Conservation (phyloP, 202 grass and related monocot genomes). For the Saccharum hybrid region DNA sequence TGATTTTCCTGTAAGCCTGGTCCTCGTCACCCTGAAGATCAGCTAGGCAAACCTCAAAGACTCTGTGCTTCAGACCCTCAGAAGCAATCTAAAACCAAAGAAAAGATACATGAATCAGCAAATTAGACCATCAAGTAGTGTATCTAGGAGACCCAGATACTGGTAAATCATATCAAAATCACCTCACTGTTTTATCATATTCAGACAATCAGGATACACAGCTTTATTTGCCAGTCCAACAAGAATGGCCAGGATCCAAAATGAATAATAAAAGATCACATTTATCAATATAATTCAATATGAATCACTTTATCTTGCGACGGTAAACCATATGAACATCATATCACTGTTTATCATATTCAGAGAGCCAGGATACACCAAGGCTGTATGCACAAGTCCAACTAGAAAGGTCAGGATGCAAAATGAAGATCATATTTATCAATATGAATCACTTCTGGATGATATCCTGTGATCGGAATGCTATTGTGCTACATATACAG, state of each 20-base stretch:
- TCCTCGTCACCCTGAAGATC: constrained; percentile 93
- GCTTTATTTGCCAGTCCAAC: background rate
- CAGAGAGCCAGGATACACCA: constrained; percentile 4
- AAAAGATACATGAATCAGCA: background rate
- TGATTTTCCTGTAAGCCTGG: constrained; percentile 89
- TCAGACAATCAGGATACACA: background rate
- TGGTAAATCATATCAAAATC: background rate
- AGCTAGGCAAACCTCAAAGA: constrained; percentile 90
- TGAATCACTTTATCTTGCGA: too few relatives aligned
- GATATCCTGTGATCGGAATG: background rate
- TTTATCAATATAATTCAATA: background rate
- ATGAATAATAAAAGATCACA: background rate
- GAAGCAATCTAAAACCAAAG: constrained; percentile 76
- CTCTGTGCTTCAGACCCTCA: constrained; percentile 87
- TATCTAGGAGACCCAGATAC: background rate
- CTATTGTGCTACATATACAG: too few relatives aligned
- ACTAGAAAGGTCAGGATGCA: background rate
- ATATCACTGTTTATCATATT: background rate
- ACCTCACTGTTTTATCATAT: background rate
- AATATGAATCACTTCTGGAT: background rate
- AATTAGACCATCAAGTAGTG: background rate
- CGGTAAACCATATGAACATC: background rate
- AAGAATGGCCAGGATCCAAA: background rate
- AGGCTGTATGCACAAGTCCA: background rate
- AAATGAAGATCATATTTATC: background rate